Conservation (phyloP, 345 rosid genomes). For the Gossypium sturtianum region DNA sequence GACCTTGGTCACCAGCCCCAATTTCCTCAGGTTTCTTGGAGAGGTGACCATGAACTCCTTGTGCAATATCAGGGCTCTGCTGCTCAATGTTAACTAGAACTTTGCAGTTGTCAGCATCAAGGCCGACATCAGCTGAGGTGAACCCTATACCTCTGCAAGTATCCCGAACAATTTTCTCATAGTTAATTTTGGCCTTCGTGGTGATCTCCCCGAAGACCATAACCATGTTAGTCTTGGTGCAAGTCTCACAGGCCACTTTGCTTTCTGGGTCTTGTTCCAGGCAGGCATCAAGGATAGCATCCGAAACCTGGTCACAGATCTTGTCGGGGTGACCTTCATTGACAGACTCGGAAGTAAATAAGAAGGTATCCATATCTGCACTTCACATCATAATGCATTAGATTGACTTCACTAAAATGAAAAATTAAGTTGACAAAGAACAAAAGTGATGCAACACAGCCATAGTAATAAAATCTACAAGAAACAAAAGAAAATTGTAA, state of each 20-base stretch:
- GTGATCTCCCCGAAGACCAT: constrained; percentile 89
- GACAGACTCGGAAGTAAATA: constrained; percentile 78
- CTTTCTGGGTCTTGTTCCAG: constrained; percentile 79
- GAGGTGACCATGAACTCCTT: constrained; percentile 79
- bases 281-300: constrained; percentile 83
- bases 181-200: constrained; percentile 58
- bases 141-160: constrained; percentile 78
- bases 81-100: constrained; percentile 74
- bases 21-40: constrained; percentile 76
- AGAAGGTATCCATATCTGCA: constrained; percentile 61
- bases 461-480: background rate
- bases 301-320: constrained; percentile 78
- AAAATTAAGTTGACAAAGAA: background rate
- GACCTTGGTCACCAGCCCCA: constrained; percentile 85
- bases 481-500: background rate
- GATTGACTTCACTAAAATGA: background rate
- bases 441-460: background rate
- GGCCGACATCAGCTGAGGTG: constrained; percentile 64
- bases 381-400: constrained; percentile 6
- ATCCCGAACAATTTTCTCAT: constrained; percentile 68
- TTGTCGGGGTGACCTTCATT: constrained; percentile 84
- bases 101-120: constrained; percentile 69
- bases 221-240: constrained; percentile 80
- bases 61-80: constrained; percentile 82
- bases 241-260: constrained; percentile 83